Percentiles rank a stretch among this genome's conserved stretches.
These are phyloP conservation scores for Tetrapisispora arboricola DNA, from an alignment of 805 yeast genomes.

Conservation along the genomic window DNA sequence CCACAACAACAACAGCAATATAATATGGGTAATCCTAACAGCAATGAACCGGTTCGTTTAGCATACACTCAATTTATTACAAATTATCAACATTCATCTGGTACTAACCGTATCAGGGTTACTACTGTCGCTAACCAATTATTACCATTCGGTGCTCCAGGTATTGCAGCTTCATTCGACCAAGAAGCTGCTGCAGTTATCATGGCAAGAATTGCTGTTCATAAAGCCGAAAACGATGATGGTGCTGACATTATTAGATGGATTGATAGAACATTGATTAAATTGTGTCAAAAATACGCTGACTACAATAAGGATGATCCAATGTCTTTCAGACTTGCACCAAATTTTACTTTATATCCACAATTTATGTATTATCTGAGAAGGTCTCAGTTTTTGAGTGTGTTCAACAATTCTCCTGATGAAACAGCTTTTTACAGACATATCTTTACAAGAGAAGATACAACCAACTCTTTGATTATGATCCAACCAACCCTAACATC, in stretches of 20 bases:
- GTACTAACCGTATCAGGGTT: constrained; percentile 75
- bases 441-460: constrained; percentile 81
- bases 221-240: constrained; percentile 69
- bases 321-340: constrained; percentile 67
- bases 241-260: constrained; percentile 86
- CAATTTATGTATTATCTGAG: constrained; percentile 91
- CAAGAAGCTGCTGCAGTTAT: constrained; percentile 95
- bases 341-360: constrained; percentile 76
- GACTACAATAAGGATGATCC: constrained; percentile 83
- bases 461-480: constrained; percentile 85
- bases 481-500: constrained; percentile 91
- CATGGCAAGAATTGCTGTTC: constrained; percentile 80
- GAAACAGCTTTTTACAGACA: constrained; percentile 95
- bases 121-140: constrained; percentile 62
- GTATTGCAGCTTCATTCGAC: constrained; percentile 58
- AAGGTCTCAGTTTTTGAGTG: constrained; percentile 88
- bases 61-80: constrained; percentile 73
- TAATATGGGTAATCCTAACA: constrained; percentile 3
- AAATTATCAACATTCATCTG: constrained; percentile 85
- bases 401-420: constrained; percentile 94
- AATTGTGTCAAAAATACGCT: constrained; percentile 83
- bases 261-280: constrained; percentile 84
- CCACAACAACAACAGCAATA: constrained; percentile 2
- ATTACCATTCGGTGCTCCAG: constrained; percentile 44
- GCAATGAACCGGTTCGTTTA: constrained; percentile 22